Evolutionary conservation across 768 basidiomycete species (phyloP).

Genomic region (Coprinellus micaceus): DNA sequence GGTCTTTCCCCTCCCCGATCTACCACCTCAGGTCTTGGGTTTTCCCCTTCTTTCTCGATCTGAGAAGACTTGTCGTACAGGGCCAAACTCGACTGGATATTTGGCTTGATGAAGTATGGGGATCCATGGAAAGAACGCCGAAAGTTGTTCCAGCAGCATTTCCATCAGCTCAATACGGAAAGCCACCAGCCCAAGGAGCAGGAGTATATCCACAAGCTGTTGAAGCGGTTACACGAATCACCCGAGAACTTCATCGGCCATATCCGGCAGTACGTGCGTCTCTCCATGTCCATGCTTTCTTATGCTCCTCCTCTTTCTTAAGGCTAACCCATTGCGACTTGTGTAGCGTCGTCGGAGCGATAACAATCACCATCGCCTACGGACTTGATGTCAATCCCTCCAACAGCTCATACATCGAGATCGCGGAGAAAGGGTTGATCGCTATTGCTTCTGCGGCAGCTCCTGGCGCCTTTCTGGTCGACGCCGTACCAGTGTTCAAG

Average conservation of each 20-base stretch:
- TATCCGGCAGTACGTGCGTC: slow-evolving; percentile 37
- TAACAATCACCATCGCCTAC: slow-evolving; percentile 31
- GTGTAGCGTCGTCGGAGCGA: slow-evolving; percentile 32
- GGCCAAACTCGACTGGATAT: slow-evolving; percentile 15
- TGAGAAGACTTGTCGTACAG: no score
- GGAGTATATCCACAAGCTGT: slow-evolving; percentile 39
- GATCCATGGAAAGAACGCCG: slow-evolving; percentile 17
- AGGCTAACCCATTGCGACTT: background rate
- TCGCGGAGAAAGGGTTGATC: slow-evolving; percentile 25
- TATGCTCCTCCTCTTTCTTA: background rate
- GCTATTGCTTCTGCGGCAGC: slow-evolving; percentile 26
- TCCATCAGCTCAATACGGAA: slow-evolving; percentile 36
- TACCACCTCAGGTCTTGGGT: no score
- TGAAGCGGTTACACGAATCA: slow-evolving; percentile 36
- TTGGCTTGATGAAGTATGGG: slow-evolving; percentile 18
- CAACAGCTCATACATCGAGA: slow-evolving; percentile 32
- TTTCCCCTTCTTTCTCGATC: no score
- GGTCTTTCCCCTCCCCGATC: background rate
- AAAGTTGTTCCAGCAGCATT: slow-evolving; percentile 44
- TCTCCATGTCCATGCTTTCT: background rate
- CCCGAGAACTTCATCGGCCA: slow-evolving; percentile 42
- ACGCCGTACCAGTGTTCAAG: slow-evolving; percentile 30
- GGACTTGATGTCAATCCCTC: slow-evolving; percentile 28
- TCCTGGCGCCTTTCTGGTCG: slow-evolving; percentile 34
- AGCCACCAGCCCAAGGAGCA: slow-evolving; percentile 44